Base-by-base conservation (phyloP, 768 basidiomycete species). In the Gloeopeniophorella convolvens region DNA sequence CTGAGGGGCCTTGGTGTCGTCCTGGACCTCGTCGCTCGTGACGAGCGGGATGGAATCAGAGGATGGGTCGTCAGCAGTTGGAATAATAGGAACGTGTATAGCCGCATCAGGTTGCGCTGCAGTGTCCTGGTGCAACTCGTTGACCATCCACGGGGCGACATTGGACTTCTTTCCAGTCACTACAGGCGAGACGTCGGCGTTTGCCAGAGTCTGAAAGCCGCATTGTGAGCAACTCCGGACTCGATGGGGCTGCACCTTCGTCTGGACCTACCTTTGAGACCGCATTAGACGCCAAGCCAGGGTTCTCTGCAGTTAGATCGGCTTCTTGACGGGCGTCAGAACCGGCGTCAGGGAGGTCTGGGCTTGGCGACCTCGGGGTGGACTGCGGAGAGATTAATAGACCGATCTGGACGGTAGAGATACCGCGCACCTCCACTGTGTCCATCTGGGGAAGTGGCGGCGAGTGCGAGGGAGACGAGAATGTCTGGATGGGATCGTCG, bases 401-500 rank as follows among this genome's bases (percentile, higher is more conserved):
- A 16, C 34, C 31, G 39, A 15, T 34, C 12, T 12, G 9, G 2
- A 15, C 28, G 31, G 27, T 10, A 8, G 28, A 20, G 21, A 23
- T 7, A 3, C 36, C 10, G 24, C 27, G 18, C 21, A 33, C 34
- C 32, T 36, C 43, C 35, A 43, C 47, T 24, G 23, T n/a, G 20
- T 36, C 35, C 16, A 15, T 10, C 3, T 7, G 31, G 11, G 37
- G 4, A 30, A 15, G 16, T 20, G 30, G 21, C 18, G 24, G 9
- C 12, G 31, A 28, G 24, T 24, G 31, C 15, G 47, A 31, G n/a
- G 47, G 44, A 15, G 46, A 48, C 35, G 52, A 48, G 42, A 54
- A 54, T 41, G 52, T 48, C 4, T 43, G 52, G 21, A 54, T 54
- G 24, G 52, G 47, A 11, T 54, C 52, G 5, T 54, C 42, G 24